Evolutionary conservation across 2,329 filamentous ascomycete genomes (phyloP), one percentile per base, ranked within the genome.

Genomic region (Claviceps capensis): DNA sequence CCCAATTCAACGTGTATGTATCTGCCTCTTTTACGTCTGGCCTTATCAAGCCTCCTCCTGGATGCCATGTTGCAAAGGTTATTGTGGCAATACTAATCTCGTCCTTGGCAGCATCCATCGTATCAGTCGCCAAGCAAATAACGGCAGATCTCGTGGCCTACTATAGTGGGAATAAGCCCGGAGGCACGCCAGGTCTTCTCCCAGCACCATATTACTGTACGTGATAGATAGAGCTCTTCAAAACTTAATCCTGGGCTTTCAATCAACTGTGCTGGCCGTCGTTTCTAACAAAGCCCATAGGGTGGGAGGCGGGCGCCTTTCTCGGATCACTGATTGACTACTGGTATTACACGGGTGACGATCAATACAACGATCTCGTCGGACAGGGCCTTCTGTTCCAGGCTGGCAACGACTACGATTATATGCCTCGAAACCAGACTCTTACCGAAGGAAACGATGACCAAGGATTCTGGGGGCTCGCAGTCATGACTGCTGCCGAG

Each of bases 291-390:
- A 49, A 34, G 34, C 51, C 16, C 52, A 9, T 52, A 79, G 76
- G 77, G 77, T 89, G 82, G 86, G 84, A 86, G 67, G 83, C 75
- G 11, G 86, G 86, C 50, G 85, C 85, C 52, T 81, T 90, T 72
- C 74, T 82, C 67, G 79, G 78, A 22, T 73, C 83, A 2, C 70
- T 93, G 56, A 74, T 94, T 50, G 86, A 93, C 61, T 93, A 93
- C 65, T 94, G 86, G 86, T 86, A 83, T 63, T 87, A 88, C 63
- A 91, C 86, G 0, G 82, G 82, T 19, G 86, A 91, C 62, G 69
- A 74, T 4, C 74, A 76, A 37, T 93, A 86, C 69, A 89, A 89
- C 63, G 70, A 81, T 16, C 69, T 86, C 43, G 78, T 80, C 16
- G 75, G 74, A 38, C 73, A 86, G 56, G 88, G 78, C 13, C 74